Evolutionary conservation across 805 yeast species (phyloP).

Genomic region (Yarrowia sp.): DNA sequence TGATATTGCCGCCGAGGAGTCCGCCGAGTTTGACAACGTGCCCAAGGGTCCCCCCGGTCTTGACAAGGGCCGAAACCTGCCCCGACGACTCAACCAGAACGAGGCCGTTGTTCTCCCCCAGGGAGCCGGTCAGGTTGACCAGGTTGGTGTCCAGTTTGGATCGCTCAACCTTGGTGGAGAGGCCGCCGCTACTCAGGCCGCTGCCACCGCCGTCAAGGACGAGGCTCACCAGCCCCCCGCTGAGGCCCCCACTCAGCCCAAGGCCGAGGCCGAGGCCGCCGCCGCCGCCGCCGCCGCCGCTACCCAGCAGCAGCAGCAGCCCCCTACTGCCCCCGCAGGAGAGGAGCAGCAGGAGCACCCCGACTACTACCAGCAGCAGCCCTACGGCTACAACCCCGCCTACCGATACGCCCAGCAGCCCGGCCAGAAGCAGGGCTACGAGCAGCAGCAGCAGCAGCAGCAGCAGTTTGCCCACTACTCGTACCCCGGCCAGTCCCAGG

Average conservation of each 20-base stretch:
- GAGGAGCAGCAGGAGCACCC: conserved; percentile 18
- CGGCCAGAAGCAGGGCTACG: conserved; percentile 15
- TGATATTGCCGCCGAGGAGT: conserved; percentile 29
- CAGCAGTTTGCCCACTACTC: conserved; percentile 25
- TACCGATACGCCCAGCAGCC: conserved; percentile 24
- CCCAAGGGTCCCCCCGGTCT: conserved; percentile 29
- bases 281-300: conserved; percentile 26
- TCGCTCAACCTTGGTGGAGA: conserved; percentile 51
- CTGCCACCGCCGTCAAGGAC: conserved; percentile 18
- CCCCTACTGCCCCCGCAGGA: conserved; percentile 4
- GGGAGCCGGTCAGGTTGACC: conserved; percentile 46
- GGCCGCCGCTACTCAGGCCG: conserved; percentile 33
- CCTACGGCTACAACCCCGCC: conserved; percentile 24
- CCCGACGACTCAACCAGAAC: conserved; percentile 43
- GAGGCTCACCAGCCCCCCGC: conserved; percentile 26
- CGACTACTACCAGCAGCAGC: conserved; percentile 26
- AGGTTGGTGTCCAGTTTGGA: conserved; percentile 64
- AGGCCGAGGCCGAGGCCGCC: conserved; percentile 26
- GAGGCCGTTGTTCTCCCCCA: conserved; percentile 55
- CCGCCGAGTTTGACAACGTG: background rate
- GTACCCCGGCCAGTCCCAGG: conserved; percentile 26
- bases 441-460: conserved; percentile 25
- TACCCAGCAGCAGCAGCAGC: conserved; percentile 23
- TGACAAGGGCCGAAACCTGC: conserved; percentile 32
- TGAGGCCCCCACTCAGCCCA: conserved; percentile 26